Conservation (phyloP, 192 early-diverging fungal genomes). For the Coemansia sp. region DNA sequence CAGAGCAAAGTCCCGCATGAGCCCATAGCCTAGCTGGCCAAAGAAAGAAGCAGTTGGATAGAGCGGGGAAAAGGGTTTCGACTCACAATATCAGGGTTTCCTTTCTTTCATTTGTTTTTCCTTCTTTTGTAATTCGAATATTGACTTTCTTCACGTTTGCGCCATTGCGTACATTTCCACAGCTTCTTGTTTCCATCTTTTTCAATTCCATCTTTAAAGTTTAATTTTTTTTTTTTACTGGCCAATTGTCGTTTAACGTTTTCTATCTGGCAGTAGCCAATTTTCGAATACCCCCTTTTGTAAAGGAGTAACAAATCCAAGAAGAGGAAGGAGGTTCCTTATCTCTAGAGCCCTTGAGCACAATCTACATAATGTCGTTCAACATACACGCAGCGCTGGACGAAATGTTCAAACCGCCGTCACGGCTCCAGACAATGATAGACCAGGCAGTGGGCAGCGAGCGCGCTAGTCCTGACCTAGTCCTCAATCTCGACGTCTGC, state of each 20-base stretch:
- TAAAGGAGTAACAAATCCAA: too few relatives aligned
- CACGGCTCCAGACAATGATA: constrained; percentile 54
- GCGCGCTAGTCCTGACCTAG: constrained; percentile 73
- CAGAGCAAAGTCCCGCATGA: background rate
- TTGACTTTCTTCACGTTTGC: background rate
- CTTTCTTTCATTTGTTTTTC: too few relatives aligned
- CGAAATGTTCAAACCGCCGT: constrained; percentile 51
- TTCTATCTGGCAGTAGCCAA: too few relatives aligned
- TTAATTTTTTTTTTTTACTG: background rate
- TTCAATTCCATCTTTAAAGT: background rate
- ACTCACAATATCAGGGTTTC: too few relatives aligned
- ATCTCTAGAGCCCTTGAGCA: background rate
- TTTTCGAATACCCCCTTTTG: too few relatives aligned
- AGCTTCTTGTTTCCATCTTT: background rate
- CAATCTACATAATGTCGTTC: constrained; percentile 29
- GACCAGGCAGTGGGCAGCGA: constrained; percentile 79
- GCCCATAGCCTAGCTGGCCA: background rate
- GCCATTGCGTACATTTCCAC: background rate
- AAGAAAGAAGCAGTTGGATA: background rate
- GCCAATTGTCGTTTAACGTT: too few relatives aligned
- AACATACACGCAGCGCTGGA: constrained; percentile 47
- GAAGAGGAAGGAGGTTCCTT: too few relatives aligned
- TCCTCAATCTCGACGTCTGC: constrained; percentile 92
- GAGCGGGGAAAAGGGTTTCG: too few relatives aligned
- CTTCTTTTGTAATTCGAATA: too few relatives aligned